phyloP scores from a whole-genome alignment of 345 rosid species.

The Aethionema arabicum region DNA sequence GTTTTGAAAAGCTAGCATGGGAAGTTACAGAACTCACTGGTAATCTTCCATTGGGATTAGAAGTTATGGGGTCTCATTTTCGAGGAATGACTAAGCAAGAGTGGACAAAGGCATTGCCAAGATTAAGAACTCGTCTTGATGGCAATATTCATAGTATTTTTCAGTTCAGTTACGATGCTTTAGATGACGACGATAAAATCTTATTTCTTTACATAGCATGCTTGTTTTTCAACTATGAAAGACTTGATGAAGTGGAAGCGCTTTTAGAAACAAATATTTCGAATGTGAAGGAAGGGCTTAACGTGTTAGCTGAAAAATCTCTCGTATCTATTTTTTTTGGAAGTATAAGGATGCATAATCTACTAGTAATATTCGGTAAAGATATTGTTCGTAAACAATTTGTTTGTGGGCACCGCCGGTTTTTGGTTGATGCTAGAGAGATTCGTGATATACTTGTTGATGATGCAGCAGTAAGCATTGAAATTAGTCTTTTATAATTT shows the following conservation, averaged over 20 bases:
- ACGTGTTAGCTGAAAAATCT: constrained; percentile 14
- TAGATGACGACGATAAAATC: background rate
- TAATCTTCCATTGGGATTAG: constrained; percentile 36
- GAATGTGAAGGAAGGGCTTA: constrained; percentile 5
- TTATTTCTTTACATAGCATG: too few species aligned
- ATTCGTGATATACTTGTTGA: constrained; percentile 11
- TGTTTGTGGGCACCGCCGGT: constrained; percentile 1
- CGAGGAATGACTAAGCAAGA: background rate
- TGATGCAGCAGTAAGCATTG: background rate
- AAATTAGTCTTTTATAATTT: background rate
- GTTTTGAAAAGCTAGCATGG: background rate
- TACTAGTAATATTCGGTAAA: constrained; percentile 26
- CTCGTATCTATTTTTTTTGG: background rate
- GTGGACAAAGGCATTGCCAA: constrained; percentile 24
- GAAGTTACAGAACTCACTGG: constrained; percentile 5
- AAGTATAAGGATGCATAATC: constrained; percentile 22
- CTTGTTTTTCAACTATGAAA: constrained; percentile 12
- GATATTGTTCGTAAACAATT: constrained; percentile 16
- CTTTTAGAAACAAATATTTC: too few species aligned
- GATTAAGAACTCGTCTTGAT: constrained; percentile 7
- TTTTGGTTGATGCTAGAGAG: constrained; percentile 23
- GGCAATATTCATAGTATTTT: background rate
- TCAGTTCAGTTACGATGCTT: constrained; percentile 26
- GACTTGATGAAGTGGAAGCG: background rate
- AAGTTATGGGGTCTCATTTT: constrained; percentile 26